phyloP scores from a whole-genome alignment of 257 asterid species.

The Coffea canephora region DNA sequence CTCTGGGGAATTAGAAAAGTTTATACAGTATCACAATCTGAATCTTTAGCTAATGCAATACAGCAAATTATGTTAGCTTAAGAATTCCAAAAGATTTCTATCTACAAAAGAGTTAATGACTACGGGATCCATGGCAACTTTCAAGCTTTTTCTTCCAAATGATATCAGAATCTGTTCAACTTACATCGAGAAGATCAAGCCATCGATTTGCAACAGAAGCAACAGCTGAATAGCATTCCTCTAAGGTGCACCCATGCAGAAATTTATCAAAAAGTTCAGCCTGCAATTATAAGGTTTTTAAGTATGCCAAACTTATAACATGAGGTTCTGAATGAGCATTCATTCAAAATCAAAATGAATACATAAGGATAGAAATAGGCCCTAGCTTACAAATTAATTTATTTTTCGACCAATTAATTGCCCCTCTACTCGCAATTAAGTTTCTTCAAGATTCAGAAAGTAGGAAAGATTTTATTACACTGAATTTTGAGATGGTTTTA shows the following conservation, averaged over 20 bases:
- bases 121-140: neutral
- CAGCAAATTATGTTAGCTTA: neutral
- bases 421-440: neutral
- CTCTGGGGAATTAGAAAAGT: conserved; percentile 52
- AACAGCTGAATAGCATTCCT: conserved; percentile 90
- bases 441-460: neutral
- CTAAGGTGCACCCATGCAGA: conserved; percentile 85
- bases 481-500: neutral
- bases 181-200: conserved; percentile 98
- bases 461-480: neutral
- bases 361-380: neutral
- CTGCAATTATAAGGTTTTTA: conserved; percentile 43
- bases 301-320: conserved; percentile 16
- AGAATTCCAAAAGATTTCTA: neutral
- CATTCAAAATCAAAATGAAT: neutral
- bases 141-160: neutral
- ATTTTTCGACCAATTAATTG: neutral
- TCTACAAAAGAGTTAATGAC: no score
- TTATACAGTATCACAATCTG: conserved; percentile 11
- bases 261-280: conserved; percentile 96
- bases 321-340: neutral
- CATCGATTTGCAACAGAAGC: conserved; percentile 96
- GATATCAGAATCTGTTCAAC: conserved; percentile 22
- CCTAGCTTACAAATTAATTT: neutral
- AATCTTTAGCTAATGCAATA: conserved; percentile 9